phyloP scores from a whole-genome alignment of 306 rosid genomes.

The Luffa acutangula region DNA sequence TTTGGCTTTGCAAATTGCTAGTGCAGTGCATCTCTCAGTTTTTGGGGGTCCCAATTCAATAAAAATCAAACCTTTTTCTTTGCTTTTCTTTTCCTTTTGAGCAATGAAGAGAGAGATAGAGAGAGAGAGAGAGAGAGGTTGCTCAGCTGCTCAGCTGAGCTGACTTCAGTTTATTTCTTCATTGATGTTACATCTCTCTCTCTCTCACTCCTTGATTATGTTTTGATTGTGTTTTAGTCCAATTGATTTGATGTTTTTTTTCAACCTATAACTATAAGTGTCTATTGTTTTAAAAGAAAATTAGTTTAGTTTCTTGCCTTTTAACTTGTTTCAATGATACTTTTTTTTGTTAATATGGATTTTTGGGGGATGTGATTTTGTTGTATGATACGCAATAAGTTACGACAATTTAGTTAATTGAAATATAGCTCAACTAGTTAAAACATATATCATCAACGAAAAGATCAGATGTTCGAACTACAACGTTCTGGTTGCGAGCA shows the following conservation, averaged over 20 bases:
- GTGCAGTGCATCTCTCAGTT: conserved; percentile 10
- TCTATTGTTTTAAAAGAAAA: too few relatives aligned
- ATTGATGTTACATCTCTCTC: conserved; percentile 6
- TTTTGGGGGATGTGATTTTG: too few relatives aligned
- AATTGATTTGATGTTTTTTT: not conserved
- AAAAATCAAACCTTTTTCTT: not conserved
- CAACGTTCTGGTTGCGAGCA: too few relatives aligned
- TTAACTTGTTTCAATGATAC: too few relatives aligned
- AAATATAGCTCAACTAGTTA: too few relatives aligned
- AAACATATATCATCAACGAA: too few relatives aligned
- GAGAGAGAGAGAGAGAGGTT: not conserved
- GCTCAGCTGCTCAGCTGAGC: not conserved
- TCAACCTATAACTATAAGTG: too few relatives aligned
- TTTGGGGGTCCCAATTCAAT: conserved; percentile 11
- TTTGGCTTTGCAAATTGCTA: not conserved
- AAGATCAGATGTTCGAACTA: too few relatives aligned
- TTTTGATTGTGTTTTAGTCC: not conserved
- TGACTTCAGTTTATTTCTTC: conserved; percentile 5
- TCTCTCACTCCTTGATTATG: not conserved
- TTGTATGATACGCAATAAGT: too few relatives aligned
- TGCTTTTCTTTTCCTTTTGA: not conserved
- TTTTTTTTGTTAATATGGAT: too few relatives aligned
- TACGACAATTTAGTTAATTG: too few relatives aligned
- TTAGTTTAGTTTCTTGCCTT: too few relatives aligned
- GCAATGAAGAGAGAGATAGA: not conserved